phyloP scores from a whole-genome alignment of 306 rosid genomes.

The Benincasa hispida region DNA sequence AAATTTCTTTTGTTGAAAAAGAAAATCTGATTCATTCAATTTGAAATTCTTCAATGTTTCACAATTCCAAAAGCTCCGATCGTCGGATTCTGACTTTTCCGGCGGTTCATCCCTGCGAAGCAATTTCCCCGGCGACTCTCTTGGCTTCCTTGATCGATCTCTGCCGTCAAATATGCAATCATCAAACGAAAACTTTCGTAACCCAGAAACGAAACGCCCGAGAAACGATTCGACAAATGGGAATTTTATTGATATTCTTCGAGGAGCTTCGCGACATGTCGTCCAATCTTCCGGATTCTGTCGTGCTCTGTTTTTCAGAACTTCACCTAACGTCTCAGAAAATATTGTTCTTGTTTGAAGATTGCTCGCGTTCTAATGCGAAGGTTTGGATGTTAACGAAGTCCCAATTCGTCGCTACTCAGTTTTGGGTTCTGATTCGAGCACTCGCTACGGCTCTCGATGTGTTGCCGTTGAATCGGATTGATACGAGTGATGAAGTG shows the following conservation, averaged over 20 bases:
- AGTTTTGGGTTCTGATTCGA: slow-evolving; percentile 27
- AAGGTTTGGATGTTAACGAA: slow-evolving; percentile 43
- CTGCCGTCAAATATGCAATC: slow-evolving; percentile 27
- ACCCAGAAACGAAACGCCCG: slow-evolving; percentile 49
- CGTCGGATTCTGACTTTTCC: slow-evolving; percentile 58
- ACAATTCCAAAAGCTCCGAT: slow-evolving; percentile 4
- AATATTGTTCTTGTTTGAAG: slow-evolving; percentile 44
- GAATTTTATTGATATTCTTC: slow-evolving; percentile 38
- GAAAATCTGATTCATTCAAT: too few species aligned
- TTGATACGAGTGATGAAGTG: slow-evolving; percentile 37
- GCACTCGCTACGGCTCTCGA: slow-evolving; percentile 47
- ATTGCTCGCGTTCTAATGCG: slow-evolving; percentile 34
- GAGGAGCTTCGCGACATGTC: slow-evolving; percentile 29
- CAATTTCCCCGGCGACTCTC: slow-evolving; percentile 33
- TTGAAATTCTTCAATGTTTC: slow-evolving; percentile 16
- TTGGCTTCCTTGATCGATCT: slow-evolving; percentile 37
- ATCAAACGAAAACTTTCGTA: slow-evolving; percentile 21
- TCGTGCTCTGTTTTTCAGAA: slow-evolving; percentile 40
- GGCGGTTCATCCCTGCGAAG: slow-evolving; percentile 74
- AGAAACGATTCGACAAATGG: slow-evolving; percentile 46
- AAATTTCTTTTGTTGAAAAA: not conserved
- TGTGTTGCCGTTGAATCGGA: slow-evolving; percentile 30
- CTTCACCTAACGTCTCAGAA: slow-evolving; percentile 60
- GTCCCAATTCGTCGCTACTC: slow-evolving; percentile 31
- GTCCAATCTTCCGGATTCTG: slow-evolving; percentile 11